Base-by-base conservation (phyloP, 352 stramenopile species). In the Pilasporangium apinafurcum region DNA sequence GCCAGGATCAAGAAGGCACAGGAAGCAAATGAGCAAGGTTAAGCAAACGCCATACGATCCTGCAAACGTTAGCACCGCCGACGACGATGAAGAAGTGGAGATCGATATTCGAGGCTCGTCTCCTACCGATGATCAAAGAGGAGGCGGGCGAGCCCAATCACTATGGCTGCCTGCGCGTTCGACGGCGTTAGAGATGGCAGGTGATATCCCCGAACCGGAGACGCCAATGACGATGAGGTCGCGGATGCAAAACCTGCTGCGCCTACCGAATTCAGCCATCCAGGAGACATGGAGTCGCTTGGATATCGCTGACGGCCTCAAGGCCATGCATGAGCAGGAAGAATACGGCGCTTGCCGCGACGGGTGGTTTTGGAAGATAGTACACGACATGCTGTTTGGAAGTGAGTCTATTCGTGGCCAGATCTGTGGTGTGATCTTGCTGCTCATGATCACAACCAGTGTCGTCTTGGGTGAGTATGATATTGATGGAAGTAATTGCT, bases 361-460 rank as follows among this genome's bases (percentile, higher is more conserved):
- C 34, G 42, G 51, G n/a, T 30, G 53, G 50, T 58, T 65, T 35
- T 84, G 72, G 61, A 62, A 81, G 34, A 45, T 58, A n/a, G 63
- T 85, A 8, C 72, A 89, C 50, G 65, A 86, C 40, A 72, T 76
- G 37, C 72, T 89, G 40, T 86, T 86, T 41, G 64, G 69, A 26
- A 86, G 67, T 62, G 72, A 47, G 18, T 86, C 74, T 29, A 59
- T 59, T 16, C 65, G 65, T 36, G 77, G 77, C 6, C 77, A 86
- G 40, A 45, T 69, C 17, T 62, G 66, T 20, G 77, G 65, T 28
- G 59, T 86, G 13, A 51, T 86, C 22, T 41, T 89, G 44, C 57
- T 89, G 8, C 47, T 84, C 4, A 83, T 89, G 66, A 78, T 89
- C 42, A 69, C 77, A 6, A 78, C 67, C 33, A 89, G 77, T 40